phyloP scores from a whole-genome alignment of 2,329 filamentous ascomycete genomes.

The Microdochium paspali region DNA sequence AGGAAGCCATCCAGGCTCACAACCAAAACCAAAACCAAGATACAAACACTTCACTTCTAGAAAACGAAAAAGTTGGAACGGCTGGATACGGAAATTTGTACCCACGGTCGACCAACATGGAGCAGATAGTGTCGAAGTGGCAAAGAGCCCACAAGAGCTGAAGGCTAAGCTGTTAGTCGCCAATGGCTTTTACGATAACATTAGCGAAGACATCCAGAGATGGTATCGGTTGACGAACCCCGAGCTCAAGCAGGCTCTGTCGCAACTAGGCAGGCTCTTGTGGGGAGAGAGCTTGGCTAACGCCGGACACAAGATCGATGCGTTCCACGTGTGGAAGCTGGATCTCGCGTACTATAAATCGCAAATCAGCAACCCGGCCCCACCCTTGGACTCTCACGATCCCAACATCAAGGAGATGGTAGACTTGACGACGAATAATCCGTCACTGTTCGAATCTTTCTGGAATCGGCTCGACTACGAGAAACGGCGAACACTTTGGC shows the following conservation, averaged over 20 bases:
- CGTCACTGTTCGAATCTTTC: constrained; percentile 9
- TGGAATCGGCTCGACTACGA: constrained; percentile 13
- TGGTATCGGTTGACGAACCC: constrained; percentile 10
- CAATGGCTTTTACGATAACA: constrained; percentile 4
- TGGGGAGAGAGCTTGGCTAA: constrained; percentile 2
- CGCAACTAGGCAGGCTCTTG: constrained; percentile 15
- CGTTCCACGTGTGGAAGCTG: constrained; percentile 16
- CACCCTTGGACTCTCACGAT: background rate
- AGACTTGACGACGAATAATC: constrained; percentile 1
- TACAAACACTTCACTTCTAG: no score
- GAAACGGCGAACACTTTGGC: constrained; percentile 14
- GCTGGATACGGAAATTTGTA: no score
- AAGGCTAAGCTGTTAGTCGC: constrained; percentile 12
- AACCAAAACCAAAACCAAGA: no score
- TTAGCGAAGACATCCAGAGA: constrained; percentile 8
- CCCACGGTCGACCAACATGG: background rate
- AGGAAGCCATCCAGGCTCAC: no score
- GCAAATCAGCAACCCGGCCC: background rate
- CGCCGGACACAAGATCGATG: constrained; percentile 10
- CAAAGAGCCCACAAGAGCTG: constrained; percentile 4
- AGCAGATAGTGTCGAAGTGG: background rate
- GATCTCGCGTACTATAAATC: constrained; percentile 4
- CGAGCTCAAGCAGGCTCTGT: constrained; percentile 13
- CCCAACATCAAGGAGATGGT: constrained; percentile 1
- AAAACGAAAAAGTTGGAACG: no score